A percentile compares a stretch with the other conserved stretches of the same genome.
These are phyloP conservation scores for Hymenoscyphus scutula DNA, from an alignment of 2,329 filamentous ascomycete species.

Conservation along the genomic window DNA sequence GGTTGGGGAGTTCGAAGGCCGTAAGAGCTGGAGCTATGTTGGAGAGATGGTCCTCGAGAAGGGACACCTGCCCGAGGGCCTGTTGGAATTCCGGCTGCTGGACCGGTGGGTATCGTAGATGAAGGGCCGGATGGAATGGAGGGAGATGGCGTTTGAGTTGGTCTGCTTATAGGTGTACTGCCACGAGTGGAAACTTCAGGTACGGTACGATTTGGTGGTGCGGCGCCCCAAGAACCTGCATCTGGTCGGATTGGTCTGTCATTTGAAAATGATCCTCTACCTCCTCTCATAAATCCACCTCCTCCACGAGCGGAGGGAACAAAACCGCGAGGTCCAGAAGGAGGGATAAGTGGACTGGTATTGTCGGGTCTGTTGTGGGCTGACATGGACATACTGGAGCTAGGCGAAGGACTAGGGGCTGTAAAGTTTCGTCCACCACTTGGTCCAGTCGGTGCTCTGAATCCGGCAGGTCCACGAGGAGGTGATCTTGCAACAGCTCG, in stretches of 20 bases:
- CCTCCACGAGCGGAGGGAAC: constrained; percentile 28
- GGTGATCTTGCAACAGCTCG: constrained; percentile 34
- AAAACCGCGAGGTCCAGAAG: constrained; percentile 37
- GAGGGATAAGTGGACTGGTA: constrained; percentile 27
- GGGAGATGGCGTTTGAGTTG: constrained; percentile 31
- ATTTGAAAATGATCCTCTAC: constrained; percentile 32
- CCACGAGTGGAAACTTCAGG: constrained; percentile 23
- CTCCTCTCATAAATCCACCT: constrained; percentile 30
- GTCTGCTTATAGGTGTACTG: constrained; percentile 23
- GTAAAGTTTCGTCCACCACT: constrained; percentile 33
- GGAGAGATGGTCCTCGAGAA: constrained; percentile 28
- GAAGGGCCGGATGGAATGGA: constrained; percentile 26
- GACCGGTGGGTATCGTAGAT: constrained; percentile 30
- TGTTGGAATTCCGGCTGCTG: constrained; percentile 33
- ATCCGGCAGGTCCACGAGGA: constrained; percentile 35
- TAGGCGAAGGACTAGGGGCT: constrained; percentile 25
- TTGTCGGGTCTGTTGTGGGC: constrained; percentile 27
- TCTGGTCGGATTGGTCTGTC: constrained; percentile 33
- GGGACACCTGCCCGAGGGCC: constrained; percentile 33
- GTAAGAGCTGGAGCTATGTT: constrained; percentile 31
- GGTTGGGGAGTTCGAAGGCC: constrained; percentile 17
- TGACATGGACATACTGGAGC: constrained; percentile 20
- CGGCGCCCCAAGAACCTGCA: constrained; percentile 30
- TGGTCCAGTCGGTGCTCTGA: constrained; percentile 36
- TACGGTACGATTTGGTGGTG: constrained; percentile 25